These are phyloP conservation scores for Agarophyton chilense DNA, from an alignment of 23 red algal species.

Conservation along the genomic window DNA sequence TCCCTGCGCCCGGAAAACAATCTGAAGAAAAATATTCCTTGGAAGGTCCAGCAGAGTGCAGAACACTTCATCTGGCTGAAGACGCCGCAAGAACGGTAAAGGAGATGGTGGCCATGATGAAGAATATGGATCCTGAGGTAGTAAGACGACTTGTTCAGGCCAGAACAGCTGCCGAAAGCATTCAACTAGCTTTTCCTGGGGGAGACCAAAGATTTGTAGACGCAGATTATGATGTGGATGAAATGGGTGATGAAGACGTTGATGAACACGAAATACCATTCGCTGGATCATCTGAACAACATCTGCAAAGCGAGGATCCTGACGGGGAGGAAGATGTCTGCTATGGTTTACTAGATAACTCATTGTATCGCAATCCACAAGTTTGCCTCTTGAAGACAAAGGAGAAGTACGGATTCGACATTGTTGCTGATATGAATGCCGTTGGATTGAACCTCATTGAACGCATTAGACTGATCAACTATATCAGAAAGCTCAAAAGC, in stretches of 20 bases:
- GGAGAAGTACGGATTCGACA: constrained; percentile 34
- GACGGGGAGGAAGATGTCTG: constrained; percentile 17
- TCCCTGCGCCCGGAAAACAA: neutral
- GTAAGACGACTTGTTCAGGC: constrained; percentile 50
- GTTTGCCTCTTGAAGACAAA: constrained; percentile 16
- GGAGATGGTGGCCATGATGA: constrained; percentile 38
- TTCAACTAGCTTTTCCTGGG: constrained; percentile 47
- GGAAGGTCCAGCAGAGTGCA: constrained; percentile 34
- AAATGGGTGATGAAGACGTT: constrained; percentile 10
- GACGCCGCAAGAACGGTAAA: constrained; percentile 33
- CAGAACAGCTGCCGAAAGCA: constrained; percentile 27
- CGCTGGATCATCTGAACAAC: neutral
- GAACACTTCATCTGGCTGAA: constrained; percentile 11
- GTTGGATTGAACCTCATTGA: constrained; percentile 38
- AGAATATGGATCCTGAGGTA: constrained; percentile 49
- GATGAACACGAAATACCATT: neutral
- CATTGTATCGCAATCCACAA: constrained; percentile 11
- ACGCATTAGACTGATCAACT: constrained; percentile 48
- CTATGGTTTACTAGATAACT: constrained; percentile 34
- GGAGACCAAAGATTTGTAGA: constrained; percentile 43
- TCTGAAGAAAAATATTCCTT: neutral
- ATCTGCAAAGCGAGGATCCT: neutral
- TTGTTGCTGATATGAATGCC: constrained; percentile 46
- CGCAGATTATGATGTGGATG: constrained; percentile 31
- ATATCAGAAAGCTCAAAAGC: constrained; percentile 10